These are phyloP conservation scores for Neopestalotiopsis rosae DNA, from an alignment of 2,329 filamentous ascomycete genomes.

Conservation along the genomic window DNA sequence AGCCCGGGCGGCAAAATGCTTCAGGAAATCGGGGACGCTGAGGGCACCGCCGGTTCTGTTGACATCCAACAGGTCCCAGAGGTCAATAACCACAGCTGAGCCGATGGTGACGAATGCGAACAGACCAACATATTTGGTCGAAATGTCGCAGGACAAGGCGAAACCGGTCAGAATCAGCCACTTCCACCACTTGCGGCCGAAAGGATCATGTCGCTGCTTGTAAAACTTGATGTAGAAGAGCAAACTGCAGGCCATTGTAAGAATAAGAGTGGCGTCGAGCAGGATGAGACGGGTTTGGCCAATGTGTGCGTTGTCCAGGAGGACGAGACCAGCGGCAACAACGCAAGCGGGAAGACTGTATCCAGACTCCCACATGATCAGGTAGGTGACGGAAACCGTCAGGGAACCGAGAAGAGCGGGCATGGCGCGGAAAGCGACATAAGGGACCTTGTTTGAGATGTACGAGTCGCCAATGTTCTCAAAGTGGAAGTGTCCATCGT, in stretches of 20 bases:
- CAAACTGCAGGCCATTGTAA: constrained; percentile 95
- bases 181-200: constrained; percentile 99
- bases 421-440: constrained; percentile 93
- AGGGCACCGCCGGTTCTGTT: constrained; percentile 84
- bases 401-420: constrained; percentile 90
- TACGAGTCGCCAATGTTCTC: constrained; percentile 99
- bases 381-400: constrained; percentile 90
- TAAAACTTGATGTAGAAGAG: constrained; percentile 97
- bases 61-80: constrained; percentile 93
- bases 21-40: constrained; percentile 77
- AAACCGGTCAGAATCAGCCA: constrained; percentile 97
- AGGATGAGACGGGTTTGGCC: constrained; percentile 95
- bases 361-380: constrained; percentile 99
- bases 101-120: constrained; percentile 98
- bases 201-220: constrained; percentile 88
- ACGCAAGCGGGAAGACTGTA: constrained; percentile 94
- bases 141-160: constrained; percentile 94
- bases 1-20: constrained; percentile 89
- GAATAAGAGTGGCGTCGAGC: constrained; percentile 89
- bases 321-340: constrained; percentile 81
- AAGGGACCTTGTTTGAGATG: constrained; percentile 94
- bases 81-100: constrained; percentile 88
- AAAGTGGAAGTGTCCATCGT: constrained; percentile 96
- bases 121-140: constrained; percentile 94
- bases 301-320: constrained; percentile 98